phyloP scores from a whole-genome alignment of 306 rosid species.

The Prunus mume region DNA sequence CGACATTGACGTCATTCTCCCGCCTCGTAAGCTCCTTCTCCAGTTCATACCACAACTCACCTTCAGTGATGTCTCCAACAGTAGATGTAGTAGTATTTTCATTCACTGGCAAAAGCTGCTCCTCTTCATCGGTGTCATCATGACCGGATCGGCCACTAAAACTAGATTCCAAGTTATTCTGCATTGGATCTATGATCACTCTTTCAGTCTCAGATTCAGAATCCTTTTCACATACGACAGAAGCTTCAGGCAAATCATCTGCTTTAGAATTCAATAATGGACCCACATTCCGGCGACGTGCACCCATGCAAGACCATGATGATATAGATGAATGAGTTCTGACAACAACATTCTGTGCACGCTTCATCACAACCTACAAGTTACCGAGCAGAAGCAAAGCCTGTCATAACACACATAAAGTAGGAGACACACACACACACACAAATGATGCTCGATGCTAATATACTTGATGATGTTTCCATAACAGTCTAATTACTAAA shows the following conservation, averaged over 20 bases:
- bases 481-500: not conserved
- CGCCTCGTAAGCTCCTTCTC: slow-evolving; percentile 82
- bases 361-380: slow-evolving; percentile 77
- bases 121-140: slow-evolving; percentile 79
- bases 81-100: slow-evolving; percentile 38
- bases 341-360: slow-evolving; percentile 94
- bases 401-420: slow-evolving; percentile 2
- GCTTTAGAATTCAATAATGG: slow-evolving; percentile 34
- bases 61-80: slow-evolving; percentile 60
- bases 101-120: slow-evolving; percentile 44
- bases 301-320: slow-evolving; percentile 98
- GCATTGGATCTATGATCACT: slow-evolving; percentile 21
- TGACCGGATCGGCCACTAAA: slow-evolving; percentile 57
- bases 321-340: slow-evolving; percentile 82
- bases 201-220: slow-evolving; percentile 35
- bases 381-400: slow-evolving; percentile 21
- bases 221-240: slow-evolving; percentile 43
- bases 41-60: slow-evolving; percentile 78
- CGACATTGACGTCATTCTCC: slow-evolving; percentile 35
- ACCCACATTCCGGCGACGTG: slow-evolving; percentile 73
- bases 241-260: slow-evolving; percentile 38
- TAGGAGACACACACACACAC: not conserved
- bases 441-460: not conserved
- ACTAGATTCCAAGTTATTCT: slow-evolving; percentile 38
- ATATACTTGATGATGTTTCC: not conserved